phyloP scores from a whole-genome alignment of 306 rosid genomes.

The Erythrophleum fordii region DNA sequence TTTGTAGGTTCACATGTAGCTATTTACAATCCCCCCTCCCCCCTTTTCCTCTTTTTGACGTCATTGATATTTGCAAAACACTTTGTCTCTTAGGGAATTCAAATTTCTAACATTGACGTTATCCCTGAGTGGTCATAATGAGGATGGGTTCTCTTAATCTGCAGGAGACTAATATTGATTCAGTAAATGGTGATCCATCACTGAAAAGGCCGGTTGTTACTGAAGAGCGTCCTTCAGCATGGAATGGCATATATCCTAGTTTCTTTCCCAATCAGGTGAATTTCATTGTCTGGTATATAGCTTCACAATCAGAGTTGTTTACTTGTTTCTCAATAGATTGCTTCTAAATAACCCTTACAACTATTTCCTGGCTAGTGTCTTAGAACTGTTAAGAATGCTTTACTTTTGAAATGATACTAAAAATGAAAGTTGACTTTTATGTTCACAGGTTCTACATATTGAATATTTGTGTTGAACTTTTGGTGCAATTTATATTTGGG shows the following conservation, averaged over 20 bases:
- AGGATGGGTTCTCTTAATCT: constrained; percentile 37
- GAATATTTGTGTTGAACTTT: constrained; percentile 1
- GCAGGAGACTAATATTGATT: constrained; percentile 62
- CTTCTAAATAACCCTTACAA: neutral
- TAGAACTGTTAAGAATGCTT: constrained; percentile 12
- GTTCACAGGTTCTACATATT: neutral
- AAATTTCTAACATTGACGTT: constrained; percentile 1
- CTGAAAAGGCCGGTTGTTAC: constrained; percentile 62
- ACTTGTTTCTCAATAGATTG: neutral
- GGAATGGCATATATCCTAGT: constrained; percentile 68
- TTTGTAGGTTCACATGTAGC: constrained; percentile 22
- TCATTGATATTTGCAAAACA: constrained; percentile 18
- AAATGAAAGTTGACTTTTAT: constrained; percentile 9
- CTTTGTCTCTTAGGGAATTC: constrained; percentile 19
- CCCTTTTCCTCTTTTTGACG: neutral
- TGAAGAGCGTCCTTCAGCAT: constrained; percentile 59
- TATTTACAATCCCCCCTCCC: neutral
- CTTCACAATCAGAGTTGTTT: constrained; percentile 4
- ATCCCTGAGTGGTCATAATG: constrained; percentile 13
- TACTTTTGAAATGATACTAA: constrained; percentile 1
- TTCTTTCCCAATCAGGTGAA: constrained; percentile 76
- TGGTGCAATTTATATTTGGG: neutral
- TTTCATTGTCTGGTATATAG: constrained; percentile 29
- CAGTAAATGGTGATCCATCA: constrained; percentile 57
- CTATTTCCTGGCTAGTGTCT: neutral